Base-by-base conservation (phyloP, 169 alveolate species). In the Neospora caninum region DNA sequence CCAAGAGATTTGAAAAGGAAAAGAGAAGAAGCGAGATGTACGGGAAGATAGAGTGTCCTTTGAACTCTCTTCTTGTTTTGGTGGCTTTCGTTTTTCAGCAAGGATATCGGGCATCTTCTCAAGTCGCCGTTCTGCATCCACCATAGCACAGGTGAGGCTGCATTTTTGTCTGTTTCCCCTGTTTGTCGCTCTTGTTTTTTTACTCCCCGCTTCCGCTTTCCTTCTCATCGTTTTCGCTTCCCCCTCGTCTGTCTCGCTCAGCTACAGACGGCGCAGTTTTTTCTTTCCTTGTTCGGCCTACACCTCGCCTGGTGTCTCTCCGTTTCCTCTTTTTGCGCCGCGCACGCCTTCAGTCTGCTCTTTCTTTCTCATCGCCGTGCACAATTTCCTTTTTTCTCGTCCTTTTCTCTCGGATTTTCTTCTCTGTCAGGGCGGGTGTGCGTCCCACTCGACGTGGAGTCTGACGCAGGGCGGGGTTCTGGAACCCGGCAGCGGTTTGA, bases 71-170 rank as follows among this genome's bases (percentile, higher is more conserved):
- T 45, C 22, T 31, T 92, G 36, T 36, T 18, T 69, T 69, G 13
- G 42, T 78, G 49, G 2, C 4, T 43, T 41, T 88, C 64, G 42
- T 64, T 58, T 64, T 92, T 78, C 94, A 96, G 97, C 70, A 98
- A 97, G 94, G 99, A 97, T 88, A 97, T 98, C 70, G 98, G 98
- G 64, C 99, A 98, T 92, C 93, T 98, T 84, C 95, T 98, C 91
- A 98, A 98, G 94, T 96, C 98, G 10, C 99, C 99, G 45, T 98
- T 98, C 96, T 97, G 99, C 92, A 97, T 98, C 64, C 99, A 98
- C 73, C 98, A 97, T 43, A 97, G 97, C 89, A 98, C 99, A 43
- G 99, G 99, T 49, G 58, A 49, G 4, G 58, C 13, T 13, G 58
- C 13, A 13, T 49, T 49, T 49, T 13, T 13, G 58, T 49, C 58